Percentiles rank a stretch among this genome's conserved stretches.
Conservation (phyloP, 2,329 filamentous ascomycete species). For the Penicillium sp. region DNA sequence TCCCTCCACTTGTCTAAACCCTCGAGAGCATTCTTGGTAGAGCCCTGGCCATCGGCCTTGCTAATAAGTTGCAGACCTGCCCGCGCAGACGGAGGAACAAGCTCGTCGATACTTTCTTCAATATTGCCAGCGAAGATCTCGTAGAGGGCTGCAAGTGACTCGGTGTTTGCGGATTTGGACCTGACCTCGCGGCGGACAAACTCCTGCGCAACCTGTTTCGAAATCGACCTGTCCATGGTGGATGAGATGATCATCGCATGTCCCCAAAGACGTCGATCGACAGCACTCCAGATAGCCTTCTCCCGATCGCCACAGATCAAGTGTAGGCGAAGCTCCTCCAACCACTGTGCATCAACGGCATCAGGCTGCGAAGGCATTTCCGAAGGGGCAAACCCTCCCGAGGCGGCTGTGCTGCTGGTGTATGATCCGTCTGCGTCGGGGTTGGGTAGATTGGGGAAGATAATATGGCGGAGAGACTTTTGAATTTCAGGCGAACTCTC, state of each 20-base stretch:
- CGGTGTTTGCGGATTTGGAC: slow-evolving; percentile 71
- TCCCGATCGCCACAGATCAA: slow-evolving; percentile 81
- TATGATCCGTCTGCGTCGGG: slow-evolving; percentile 29
- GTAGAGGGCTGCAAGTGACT: slow-evolving; percentile 87
- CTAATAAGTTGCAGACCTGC: slow-evolving; percentile 90
- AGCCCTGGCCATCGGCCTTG: slow-evolving; percentile 59
- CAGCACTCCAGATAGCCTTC: slow-evolving; percentile 88
- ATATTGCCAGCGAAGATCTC: slow-evolving; percentile 91
- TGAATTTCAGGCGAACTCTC: slow-evolving; percentile 71
- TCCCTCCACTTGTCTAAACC: slow-evolving; percentile 94
- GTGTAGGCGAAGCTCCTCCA: slow-evolving; percentile 70
- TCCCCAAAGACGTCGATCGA: slow-evolving; percentile 91
- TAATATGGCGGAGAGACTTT: slow-evolving; percentile 69
- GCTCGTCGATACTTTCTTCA: slow-evolving; percentile 91
- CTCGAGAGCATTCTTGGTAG: slow-evolving; percentile 70
- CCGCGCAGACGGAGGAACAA: slow-evolving; percentile 87
- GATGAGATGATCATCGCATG: slow-evolving; percentile 91
- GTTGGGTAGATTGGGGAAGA: slow-evolving; percentile 60
- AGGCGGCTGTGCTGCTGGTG: slow-evolving; percentile 22
- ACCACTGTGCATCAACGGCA: slow-evolving; percentile 63
- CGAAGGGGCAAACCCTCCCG: slow-evolving; percentile 40
- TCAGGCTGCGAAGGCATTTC: slow-evolving; percentile 55
- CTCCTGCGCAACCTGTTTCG: slow-evolving; percentile 91
- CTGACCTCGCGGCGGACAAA: slow-evolving; percentile 96
- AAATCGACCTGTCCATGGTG: slow-evolving; percentile 69